A percentile compares a stretch with the other conserved stretches of the same genome.
Conservation (phyloP, 176 grass and related monocot genomes). For the Carex parvula region DNA sequence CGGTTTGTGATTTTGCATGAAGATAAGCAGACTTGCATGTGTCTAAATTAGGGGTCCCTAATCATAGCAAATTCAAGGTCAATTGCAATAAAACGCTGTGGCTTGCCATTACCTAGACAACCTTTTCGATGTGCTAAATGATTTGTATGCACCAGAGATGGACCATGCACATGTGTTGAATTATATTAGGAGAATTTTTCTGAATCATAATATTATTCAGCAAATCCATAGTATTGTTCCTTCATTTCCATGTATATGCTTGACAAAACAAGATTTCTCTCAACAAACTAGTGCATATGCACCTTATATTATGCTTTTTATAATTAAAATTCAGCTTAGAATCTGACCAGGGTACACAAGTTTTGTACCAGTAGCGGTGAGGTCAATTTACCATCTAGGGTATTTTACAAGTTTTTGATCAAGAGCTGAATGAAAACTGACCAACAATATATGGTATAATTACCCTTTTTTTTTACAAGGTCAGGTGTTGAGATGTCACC, state of each 20-base stretch:
- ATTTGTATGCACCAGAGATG: not conserved
- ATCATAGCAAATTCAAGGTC: not conserved
- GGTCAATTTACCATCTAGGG: not conserved
- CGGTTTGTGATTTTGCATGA: not conserved
- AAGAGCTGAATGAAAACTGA: not conserved
- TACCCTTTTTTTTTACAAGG: not conserved
- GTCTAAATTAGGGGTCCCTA: conserved; percentile 9
- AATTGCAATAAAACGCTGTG: not conserved
- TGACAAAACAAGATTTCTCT: not conserved
- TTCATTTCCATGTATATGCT: not conserved
- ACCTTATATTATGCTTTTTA: not conserved
- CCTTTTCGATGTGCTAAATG: not conserved
- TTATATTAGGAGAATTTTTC: not conserved
- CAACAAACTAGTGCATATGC: not conserved
- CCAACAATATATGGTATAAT: not conserved
- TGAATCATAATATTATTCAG: not conserved
- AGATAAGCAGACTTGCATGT: not conserved
- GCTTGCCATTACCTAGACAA: not conserved
- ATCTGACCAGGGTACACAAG: not conserved
- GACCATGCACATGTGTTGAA: not conserved
- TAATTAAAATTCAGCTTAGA: not conserved
- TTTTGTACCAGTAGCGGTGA: not conserved
- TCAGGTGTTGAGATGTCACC: no score
- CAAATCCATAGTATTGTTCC: not conserved
- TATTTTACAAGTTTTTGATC: not conserved